Evolutionary conservation across 352 stramenopile genomes (phyloP).

Genomic region (Pythium myriotylum): DNA sequence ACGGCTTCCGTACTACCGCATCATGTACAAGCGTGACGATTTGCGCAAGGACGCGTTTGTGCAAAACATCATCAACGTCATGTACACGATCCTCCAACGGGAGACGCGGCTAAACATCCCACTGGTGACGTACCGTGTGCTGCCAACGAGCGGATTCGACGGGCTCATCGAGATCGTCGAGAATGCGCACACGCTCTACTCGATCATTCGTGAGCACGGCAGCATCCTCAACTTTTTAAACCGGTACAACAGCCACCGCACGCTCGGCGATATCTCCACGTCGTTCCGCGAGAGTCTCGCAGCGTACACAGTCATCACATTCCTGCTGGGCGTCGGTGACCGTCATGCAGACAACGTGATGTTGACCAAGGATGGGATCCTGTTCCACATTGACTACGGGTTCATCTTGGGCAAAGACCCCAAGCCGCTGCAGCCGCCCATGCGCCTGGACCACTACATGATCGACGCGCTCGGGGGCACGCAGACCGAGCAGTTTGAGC

Average conservation of each 20-base stretch:
- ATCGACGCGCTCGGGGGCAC: slow-evolving; percentile 83
- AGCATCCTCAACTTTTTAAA: slow-evolving; percentile 87
- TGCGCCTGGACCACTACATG: slow-evolving; percentile 96
- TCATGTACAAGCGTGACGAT: slow-evolving; percentile 90
- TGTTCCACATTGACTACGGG: slow-evolving; percentile 99
- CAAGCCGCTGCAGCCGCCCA: slow-evolving; percentile 97
- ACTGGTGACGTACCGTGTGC: slow-evolving; percentile 85
- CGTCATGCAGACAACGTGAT: slow-evolving; percentile 99
- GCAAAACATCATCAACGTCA: slow-evolving; percentile 90
- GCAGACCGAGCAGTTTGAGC: slow-evolving; percentile 77
- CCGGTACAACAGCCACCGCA: slow-evolving; percentile 84
- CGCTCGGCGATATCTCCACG: slow-evolving; percentile 83
- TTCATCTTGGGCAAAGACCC: slow-evolving; percentile 99
- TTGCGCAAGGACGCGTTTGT: slow-evolving; percentile 84
- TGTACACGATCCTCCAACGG: slow-evolving; percentile 87
- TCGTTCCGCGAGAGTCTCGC: slow-evolving; percentile 92
- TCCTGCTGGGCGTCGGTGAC: slow-evolving; percentile 98
- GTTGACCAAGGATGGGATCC: slow-evolving; percentile 94
- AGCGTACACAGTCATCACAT: slow-evolving; percentile 99
- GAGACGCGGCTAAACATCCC: slow-evolving; percentile 81
- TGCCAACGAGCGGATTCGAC: slow-evolving; percentile 84
- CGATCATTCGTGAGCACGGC: slow-evolving; percentile 83
- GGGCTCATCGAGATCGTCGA: slow-evolving; percentile 88
- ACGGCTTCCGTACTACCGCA: slow-evolving; percentile 56
- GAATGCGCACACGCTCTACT: slow-evolving; percentile 83